Evolutionary conservation across 139 green algal species (phyloP).

Genomic region (Micractinium sp.): DNA sequence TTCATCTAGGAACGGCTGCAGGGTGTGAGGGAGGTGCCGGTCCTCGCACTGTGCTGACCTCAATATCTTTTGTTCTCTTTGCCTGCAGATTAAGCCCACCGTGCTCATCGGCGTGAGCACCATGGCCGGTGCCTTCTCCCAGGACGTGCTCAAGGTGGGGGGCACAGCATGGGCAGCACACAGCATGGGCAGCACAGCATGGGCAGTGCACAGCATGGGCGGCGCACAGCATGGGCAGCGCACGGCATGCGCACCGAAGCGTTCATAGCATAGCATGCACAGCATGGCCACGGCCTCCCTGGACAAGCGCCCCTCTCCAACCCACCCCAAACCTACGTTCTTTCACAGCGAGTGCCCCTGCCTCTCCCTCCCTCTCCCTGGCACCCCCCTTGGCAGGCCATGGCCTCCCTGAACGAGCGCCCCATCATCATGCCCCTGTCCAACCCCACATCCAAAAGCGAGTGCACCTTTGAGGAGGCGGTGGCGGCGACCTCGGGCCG

Average conservation of each 20-base stretch:
- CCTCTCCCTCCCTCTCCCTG: neutral
- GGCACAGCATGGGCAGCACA: too few relatives aligned
- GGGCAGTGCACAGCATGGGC: too few relatives aligned
- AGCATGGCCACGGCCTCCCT: slow-evolving; percentile 56
- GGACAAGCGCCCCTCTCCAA: slow-evolving; percentile 46
- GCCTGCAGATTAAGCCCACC: slow-evolving; percentile 52
- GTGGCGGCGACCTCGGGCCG: slow-evolving; percentile 58
- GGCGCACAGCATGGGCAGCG: too few relatives aligned
- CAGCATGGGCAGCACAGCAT: too few relatives aligned
- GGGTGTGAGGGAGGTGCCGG: neutral
- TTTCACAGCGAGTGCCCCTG: neutral
- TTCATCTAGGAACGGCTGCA: neutral
- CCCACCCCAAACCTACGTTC: neutral
- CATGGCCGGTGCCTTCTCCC: slow-evolving; percentile 62
- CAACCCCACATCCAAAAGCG: slow-evolving; percentile 88
- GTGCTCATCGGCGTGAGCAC: slow-evolving; percentile 72
- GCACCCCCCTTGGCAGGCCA: slow-evolving; percentile 25
- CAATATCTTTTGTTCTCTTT: neutral
- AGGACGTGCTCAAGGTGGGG: slow-evolving; percentile 55
- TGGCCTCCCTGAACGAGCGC: slow-evolving; percentile 67
- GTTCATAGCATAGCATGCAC: neutral
- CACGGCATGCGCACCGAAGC: too few relatives aligned
- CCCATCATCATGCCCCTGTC: slow-evolving; percentile 94
- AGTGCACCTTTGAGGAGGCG: slow-evolving; percentile 88
- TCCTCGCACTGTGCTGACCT: neutral